Percentiles rank a stretch among this genome's conserved stretches.
phyloP scores from a whole-genome alignment of 1,139 yeast genomes.

The Taiozyma sp. region DNA sequence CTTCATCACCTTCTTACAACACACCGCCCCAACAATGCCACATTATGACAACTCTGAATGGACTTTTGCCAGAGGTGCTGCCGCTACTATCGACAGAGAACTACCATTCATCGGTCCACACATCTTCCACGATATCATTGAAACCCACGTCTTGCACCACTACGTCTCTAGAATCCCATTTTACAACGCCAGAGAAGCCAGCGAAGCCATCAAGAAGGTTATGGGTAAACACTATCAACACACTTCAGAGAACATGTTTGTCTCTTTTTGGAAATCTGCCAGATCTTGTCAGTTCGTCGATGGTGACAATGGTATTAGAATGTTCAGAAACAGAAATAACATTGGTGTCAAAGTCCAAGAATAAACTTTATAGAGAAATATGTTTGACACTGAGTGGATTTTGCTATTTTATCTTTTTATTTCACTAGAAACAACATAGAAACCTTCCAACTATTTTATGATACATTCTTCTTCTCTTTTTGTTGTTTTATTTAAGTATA shows the following conservation, averaged over 20 bases:
- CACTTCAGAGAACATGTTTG: constrained; percentile 69
- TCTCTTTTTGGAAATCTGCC: constrained; percentile 62
- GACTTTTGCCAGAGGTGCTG: constrained; percentile 89
- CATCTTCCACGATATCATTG: constrained; percentile 84
- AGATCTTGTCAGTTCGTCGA: constrained; percentile 82
- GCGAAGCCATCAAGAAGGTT: constrained; percentile 72
- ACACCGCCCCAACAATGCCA: constrained; percentile 76
- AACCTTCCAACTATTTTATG: too few relatives aligned
- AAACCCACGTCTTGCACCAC: constrained; percentile 87
- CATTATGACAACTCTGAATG: constrained; percentile 73
- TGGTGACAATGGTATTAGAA: constrained; percentile 70
- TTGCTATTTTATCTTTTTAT: too few relatives aligned
- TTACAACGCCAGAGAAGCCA: constrained; percentile 79
- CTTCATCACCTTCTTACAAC: constrained; percentile 80
- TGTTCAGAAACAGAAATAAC: constrained; percentile 71
- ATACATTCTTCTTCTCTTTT: too few relatives aligned
- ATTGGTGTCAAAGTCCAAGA: constrained; percentile 34
- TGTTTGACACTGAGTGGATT: too few relatives aligned
- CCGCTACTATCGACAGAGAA: constrained; percentile 81
- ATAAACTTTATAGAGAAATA: neutral
- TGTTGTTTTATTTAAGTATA: too few relatives aligned
- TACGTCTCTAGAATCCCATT: constrained; percentile 82
- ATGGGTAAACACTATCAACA: constrained; percentile 77
- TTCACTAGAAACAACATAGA: too few relatives aligned
- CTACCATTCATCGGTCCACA: constrained; percentile 78